Conservation (phyloP, 1,284 basidiomycete species). For the Phellopilus nigrolimitatus region DNA sequence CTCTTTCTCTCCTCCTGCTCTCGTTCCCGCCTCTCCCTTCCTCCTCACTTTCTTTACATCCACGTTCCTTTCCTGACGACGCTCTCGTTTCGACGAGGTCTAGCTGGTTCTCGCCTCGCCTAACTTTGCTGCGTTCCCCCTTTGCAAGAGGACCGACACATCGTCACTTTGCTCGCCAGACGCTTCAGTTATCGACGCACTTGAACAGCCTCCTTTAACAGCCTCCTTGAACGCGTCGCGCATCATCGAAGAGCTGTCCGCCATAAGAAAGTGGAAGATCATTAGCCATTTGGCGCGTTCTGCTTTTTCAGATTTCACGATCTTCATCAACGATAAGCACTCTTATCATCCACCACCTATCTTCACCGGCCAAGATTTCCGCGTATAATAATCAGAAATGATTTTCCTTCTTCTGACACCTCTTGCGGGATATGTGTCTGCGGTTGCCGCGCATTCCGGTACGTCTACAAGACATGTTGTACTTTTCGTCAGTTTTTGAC, state of each 20-base stretch:
- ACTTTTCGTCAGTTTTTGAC: not conserved
- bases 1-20: not conserved
- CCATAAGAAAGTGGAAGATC: too few species aligned
- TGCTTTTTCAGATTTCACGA: not conserved
- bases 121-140: not conserved
- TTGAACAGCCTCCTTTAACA: not conserved
- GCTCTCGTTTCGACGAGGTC: not conserved
- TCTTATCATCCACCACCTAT: not conserved
- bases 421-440: not conserved
- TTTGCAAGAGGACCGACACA: not conserved
- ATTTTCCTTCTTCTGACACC: not conserved
- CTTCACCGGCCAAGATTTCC: not conserved
- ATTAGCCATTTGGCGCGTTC: too few species aligned
- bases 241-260: too few species aligned
- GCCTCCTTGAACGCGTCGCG: too few species aligned
- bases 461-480: slow-evolving; percentile 12
- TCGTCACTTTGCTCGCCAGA: not conserved
- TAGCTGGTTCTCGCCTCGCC: not conserved
- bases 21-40: not conserved
- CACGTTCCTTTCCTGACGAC: not conserved
- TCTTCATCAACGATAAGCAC: not conserved
- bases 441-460: slow-evolving; percentile 8
- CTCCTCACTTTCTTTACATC: not conserved
- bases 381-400: not conserved
- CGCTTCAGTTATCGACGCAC: not conserved